Evolutionary conservation across 2,329 filamentous ascomycete genomes (phyloP).

Genomic region (Coleophoma cylindrospora): DNA sequence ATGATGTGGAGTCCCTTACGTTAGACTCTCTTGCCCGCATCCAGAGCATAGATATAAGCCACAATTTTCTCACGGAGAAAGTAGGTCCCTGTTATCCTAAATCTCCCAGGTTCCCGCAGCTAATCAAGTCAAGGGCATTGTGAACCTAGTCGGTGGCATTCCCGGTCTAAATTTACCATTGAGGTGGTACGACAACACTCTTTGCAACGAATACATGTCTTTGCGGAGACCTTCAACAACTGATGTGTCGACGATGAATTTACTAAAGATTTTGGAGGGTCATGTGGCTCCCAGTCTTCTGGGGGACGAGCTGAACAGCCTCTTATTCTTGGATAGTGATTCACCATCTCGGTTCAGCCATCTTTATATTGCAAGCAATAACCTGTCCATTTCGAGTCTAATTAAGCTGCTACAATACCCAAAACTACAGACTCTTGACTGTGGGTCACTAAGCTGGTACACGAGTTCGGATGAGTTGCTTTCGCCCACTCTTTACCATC

Average conservation of each 20-base stretch:
- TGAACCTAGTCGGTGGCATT: constrained; percentile 9
- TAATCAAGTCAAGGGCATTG: constrained; percentile 3
- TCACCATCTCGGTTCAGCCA: constrained; percentile 13
- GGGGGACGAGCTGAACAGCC: constrained; percentile 6
- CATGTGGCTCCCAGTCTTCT: constrained; percentile 8
- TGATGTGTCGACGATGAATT: constrained; percentile 3
- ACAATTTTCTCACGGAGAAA: constrained; percentile 13
- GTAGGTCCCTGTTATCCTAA: not conserved
- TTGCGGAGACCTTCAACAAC: constrained; percentile 6
- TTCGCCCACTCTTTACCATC: constrained; percentile 7
- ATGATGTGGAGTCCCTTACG: constrained; percentile 9
- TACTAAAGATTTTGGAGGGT: constrained; percentile 6
- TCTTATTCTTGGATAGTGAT: constrained; percentile 9
- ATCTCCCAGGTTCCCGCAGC: not conserved
- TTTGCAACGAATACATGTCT: constrained; percentile 1
- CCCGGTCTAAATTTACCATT: constrained; percentile 4
- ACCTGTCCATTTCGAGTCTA: constrained; percentile 7
- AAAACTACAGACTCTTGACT: constrained; percentile 12
- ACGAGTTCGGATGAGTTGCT: constrained; percentile 6
- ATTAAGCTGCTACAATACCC: constrained; percentile 6
- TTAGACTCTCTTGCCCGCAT: constrained; percentile 4
- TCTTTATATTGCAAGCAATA: constrained; percentile 12
- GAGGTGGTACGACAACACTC: not conserved
- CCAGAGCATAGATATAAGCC: constrained; percentile 14
- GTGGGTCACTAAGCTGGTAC: constrained; percentile 12